Evolutionary conservation across 495 filamentous ascomycete species (phyloP), one percentile per base, ranked within the genome.

Genomic region (Podospora conica): DNA sequence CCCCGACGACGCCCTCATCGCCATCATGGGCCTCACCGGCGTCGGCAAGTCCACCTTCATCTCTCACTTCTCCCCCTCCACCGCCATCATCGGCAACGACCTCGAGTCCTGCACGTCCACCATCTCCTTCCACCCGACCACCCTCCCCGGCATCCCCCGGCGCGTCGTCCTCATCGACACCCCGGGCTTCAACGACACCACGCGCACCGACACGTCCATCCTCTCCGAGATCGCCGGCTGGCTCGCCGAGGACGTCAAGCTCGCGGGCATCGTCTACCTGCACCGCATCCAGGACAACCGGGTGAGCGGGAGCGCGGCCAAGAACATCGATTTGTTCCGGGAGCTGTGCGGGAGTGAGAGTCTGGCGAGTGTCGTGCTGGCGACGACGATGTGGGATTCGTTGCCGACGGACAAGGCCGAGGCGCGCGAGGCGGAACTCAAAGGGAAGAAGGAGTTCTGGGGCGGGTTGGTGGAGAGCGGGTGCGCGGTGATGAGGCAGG

Each of bases 341-440:
- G 68, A 78, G 57, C 66, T 84, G 0, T 81, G 80, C 58, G 83
- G 82, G 0, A 53, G 70, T 0, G 63, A 78, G 4, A 71, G 61
- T 8, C 61, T 84, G n/a, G 53, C 66, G 9, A 74, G 73, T 0
- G 82, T 84, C 8, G 64, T 80, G 0, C 74, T 84, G 0, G 74
- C 68, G 3, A 83, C 81, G 18, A 82, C 79, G 0, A 75, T 78
- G 70, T 83, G 80, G 81, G 70, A 75, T 23, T 72, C 71, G 23
- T 66, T 73, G 0, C 21, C 53, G 57, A 5, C 3, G 10, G 31
- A 62, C 20, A 28, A 40, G 21, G 68, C 57, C 22, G 53, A 53
- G 24, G 57, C 57, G 53, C 61, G 58, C 27, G 68, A 70, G 54
- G 18, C 27, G 22, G 61, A 70, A 58, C 61, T 70, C 25, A 59